Percentiles rank a stretch among this genome's conserved stretches.
phyloP scores from a whole-genome alignment of 768 basidiomycete species.

The Trametes sanguinea region DNA sequence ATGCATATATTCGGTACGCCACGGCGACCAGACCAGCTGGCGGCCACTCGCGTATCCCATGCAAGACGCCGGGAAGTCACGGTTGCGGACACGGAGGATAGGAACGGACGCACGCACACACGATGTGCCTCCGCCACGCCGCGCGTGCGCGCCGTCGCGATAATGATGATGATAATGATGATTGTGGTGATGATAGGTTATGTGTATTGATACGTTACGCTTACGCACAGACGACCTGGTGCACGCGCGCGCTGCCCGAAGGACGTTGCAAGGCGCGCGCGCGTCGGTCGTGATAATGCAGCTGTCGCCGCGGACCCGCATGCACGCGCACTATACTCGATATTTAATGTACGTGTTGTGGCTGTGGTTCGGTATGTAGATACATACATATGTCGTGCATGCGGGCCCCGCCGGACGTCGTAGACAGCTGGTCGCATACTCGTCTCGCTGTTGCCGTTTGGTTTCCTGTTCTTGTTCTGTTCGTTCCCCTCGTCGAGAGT shows the following conservation, averaged over 20 bases:
- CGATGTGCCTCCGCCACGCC: neutral
- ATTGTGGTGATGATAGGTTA: neutral
- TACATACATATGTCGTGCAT: no score
- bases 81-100: constrained; percentile 6
- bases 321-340: neutral
- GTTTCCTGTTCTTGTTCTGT: no score
- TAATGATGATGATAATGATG: neutral
- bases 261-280: neutral
- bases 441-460: no score
- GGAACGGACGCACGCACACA: neutral
- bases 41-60: neutral
- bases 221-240: neutral
- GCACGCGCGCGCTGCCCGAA: neutral
- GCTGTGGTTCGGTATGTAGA: no score
- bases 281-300: neutral
- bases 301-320: neutral
- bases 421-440: no score
- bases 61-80: neutral
- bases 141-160: neutral
- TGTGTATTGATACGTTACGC: neutral
- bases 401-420: no score
- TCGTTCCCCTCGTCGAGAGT: no score
- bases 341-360: no score
- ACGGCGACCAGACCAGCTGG: neutral
- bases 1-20: neutral